phyloP scores from a whole-genome alignment of 2,329 filamentous ascomycete genomes.

The Aspergillus sp. region DNA sequence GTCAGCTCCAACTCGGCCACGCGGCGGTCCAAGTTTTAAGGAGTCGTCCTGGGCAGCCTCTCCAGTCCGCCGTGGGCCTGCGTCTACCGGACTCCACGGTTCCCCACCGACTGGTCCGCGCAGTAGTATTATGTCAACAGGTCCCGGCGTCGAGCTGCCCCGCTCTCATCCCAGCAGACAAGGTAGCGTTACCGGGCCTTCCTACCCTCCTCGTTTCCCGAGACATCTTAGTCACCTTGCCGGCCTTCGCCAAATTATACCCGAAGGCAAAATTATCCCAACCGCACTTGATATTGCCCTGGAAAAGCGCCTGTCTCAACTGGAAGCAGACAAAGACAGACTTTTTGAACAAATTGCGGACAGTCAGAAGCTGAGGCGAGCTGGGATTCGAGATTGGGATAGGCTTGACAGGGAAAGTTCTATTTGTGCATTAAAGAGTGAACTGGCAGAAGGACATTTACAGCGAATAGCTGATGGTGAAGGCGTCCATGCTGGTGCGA shows the following conservation, averaged over 20 bases:
- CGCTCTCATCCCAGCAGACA: slow-evolving; percentile 41
- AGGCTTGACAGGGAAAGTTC: slow-evolving; percentile 50
- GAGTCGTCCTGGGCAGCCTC: slow-evolving; percentile 36
- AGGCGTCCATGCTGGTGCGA: slow-evolving; percentile 40
- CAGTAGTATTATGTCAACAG: slow-evolving; percentile 31
- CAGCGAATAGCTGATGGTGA: slow-evolving; percentile 50
- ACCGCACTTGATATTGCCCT: slow-evolving; percentile 40
- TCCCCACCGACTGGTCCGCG: slow-evolving; percentile 45
- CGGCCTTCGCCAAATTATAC: slow-evolving; percentile 41
- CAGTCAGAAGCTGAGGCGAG: slow-evolving; percentile 47
- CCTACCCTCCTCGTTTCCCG: slow-evolving; percentile 40
- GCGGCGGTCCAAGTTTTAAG: slow-evolving; percentile 41
- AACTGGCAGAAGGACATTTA: slow-evolving; percentile 51
- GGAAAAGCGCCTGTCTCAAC: slow-evolving; percentile 48
- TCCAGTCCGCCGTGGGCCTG: slow-evolving; percentile 38
- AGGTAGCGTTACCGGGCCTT: slow-evolving; percentile 37
- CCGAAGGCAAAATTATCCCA: slow-evolving; percentile 46
- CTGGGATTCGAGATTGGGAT: slow-evolving; percentile 50
- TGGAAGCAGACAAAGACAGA: slow-evolving; percentile 49
- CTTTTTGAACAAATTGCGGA: slow-evolving; percentile 48
- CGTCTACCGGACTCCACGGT: slow-evolving; percentile 30
- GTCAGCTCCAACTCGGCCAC: slow-evolving; percentile 51
- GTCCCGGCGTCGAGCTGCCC: slow-evolving; percentile 32
- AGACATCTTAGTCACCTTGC: slow-evolving; percentile 44
- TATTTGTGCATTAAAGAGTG: slow-evolving; percentile 49